phyloP scores from a whole-genome alignment of 2,329 filamentous ascomycete genomes.

The Graphilbum fragrans region DNA sequence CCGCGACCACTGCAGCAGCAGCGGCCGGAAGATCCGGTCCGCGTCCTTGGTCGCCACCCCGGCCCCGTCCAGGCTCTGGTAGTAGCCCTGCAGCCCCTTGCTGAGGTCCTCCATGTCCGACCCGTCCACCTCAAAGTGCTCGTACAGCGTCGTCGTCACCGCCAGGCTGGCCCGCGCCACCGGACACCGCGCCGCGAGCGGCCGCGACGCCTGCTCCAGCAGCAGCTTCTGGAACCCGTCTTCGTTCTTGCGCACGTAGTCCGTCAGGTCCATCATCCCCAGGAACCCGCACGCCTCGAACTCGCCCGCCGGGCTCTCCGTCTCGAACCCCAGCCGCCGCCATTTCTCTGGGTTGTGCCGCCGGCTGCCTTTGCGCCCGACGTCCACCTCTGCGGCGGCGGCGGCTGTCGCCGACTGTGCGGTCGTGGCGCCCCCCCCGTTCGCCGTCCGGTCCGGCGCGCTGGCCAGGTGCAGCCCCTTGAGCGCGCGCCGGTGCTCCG shows the following conservation, averaged over 20 bases:
- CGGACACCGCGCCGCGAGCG: constrained; percentile 64
- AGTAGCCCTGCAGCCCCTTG: constrained; percentile 40
- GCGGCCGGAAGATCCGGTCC: constrained; percentile 74
- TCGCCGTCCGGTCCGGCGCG: constrained; percentile 46
- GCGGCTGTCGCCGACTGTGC: constrained; percentile 10
- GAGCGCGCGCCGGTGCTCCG: constrained; percentile 78
- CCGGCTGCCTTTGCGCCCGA: constrained; percentile 47
- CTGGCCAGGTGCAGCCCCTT: constrained; percentile 79
- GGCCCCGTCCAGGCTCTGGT: constrained; percentile 54
- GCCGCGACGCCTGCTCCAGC: constrained; percentile 72
- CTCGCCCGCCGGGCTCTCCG: constrained; percentile 74
- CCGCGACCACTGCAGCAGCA: constrained; percentile 86
- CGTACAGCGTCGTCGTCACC: constrained; percentile 78
- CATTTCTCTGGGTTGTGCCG: constrained; percentile 84
- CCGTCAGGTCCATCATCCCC: constrained; percentile 94
- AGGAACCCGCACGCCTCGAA: constrained; percentile 80
- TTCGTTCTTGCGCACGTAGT: constrained; percentile 85
- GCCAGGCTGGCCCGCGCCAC: constrained; percentile 77
- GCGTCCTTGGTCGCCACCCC: constrained; percentile 47
- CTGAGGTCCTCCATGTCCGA: constrained; percentile 68
- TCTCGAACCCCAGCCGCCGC: constrained; percentile 82
- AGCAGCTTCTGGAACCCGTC: constrained; percentile 87
- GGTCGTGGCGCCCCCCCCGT: constrained; percentile 5
- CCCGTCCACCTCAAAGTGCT: constrained; percentile 90
- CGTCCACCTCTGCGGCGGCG: constrained; percentile 9